These are phyloP conservation scores for Fraxinus floribunda DNA, from an alignment of 305 asterid genomes.

Conservation along the genomic window DNA sequence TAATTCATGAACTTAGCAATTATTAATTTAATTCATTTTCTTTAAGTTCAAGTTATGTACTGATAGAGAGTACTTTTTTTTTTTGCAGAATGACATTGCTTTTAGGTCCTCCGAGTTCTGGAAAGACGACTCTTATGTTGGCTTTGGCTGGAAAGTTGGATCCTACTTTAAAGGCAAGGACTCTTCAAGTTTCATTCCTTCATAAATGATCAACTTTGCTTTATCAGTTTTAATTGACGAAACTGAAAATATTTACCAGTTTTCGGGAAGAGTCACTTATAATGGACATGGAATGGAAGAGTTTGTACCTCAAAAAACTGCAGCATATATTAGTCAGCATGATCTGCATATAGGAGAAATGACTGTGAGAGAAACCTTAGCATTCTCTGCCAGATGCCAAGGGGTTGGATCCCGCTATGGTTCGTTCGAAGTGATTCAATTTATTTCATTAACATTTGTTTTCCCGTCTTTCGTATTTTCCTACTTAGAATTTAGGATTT, in stretches of 20 bases:
- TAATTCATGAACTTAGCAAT: not conserved
- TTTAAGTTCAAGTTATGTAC: not conserved
- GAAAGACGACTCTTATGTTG: conserved; percentile 58
- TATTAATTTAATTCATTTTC: not conserved
- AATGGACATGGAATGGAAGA: conserved; percentile 76
- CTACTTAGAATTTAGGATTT: not conserved
- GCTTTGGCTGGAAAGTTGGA: conserved; percentile 87
- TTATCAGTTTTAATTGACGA: not conserved
- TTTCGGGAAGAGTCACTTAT: conserved; percentile 60
- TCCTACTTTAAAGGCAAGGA: conserved; percentile 48
- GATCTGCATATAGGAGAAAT: conserved; percentile 76
- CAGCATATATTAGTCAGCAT: conserved; percentile 75
- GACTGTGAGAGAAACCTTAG: conserved; percentile 85
- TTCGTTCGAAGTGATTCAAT: conserved; percentile 29
- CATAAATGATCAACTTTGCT: not conserved
- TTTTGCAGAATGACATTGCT: conserved; percentile 55
- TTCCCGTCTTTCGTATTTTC: not conserved
- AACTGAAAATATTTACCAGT: conserved; percentile 28
- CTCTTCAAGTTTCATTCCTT: not conserved
- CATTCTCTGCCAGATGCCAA: conserved; percentile 82
- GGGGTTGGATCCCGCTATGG: conserved; percentile 85
- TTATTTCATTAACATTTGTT: not conserved
- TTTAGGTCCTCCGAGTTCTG: conserved; percentile 73
- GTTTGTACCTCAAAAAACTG: conserved; percentile 70
- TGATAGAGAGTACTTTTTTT: not conserved